phyloP scores from a whole-genome alignment of 2,329 filamentous ascomycete species.

The Stylonectria norvegica region DNA sequence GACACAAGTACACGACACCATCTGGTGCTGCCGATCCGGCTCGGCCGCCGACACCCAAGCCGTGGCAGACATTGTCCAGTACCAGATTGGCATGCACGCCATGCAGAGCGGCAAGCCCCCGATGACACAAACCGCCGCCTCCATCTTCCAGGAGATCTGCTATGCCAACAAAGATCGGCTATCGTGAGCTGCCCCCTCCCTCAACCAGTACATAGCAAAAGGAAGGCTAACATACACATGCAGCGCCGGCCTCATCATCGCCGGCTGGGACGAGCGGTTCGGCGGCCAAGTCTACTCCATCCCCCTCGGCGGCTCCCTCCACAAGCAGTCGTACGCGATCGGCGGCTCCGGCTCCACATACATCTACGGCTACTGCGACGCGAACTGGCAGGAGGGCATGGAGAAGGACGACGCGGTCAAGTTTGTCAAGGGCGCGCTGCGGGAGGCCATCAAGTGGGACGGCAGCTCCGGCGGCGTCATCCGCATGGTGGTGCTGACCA shows the following conservation, averaged over 20 bases:
- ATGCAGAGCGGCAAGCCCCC: slow-evolving; percentile 86
- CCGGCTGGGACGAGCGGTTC: slow-evolving; percentile 93
- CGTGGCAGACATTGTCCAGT: slow-evolving; percentile 95
- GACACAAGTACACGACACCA: slow-evolving; percentile 96
- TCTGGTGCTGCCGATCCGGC: slow-evolving; percentile 98
- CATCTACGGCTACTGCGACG: slow-evolving; percentile 98
- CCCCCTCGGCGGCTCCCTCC: slow-evolving; percentile 89
- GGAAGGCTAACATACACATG: slow-evolving; percentile 13
- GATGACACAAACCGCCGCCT: slow-evolving; percentile 90
- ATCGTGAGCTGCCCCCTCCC: slow-evolving; percentile 57
- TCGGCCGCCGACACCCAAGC: slow-evolving; percentile 98
- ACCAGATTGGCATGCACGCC: slow-evolving; percentile 89
- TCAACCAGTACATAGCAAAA: not conserved
- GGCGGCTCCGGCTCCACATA: slow-evolving; percentile 97
- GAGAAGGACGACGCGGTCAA: slow-evolving; percentile 83
- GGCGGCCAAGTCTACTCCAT: slow-evolving; percentile 98
- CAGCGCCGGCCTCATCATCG: slow-evolving; percentile 95
- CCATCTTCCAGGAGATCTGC: slow-evolving; percentile 96
- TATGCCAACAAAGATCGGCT: slow-evolving; percentile 95
- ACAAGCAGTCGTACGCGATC: slow-evolving; percentile 96
- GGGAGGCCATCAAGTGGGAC: slow-evolving; percentile 99
- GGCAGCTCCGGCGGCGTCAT: slow-evolving; percentile 98
- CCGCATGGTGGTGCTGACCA: slow-evolving; percentile 92
- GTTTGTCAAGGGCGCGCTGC: slow-evolving; percentile 88
- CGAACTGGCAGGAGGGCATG: slow-evolving; percentile 94